A percentile compares a stretch with the other conserved stretches of the same genome.
Evolutionary conservation across 208 protist species (phyloP).

Genomic region (Leishmania mexicana): DNA sequence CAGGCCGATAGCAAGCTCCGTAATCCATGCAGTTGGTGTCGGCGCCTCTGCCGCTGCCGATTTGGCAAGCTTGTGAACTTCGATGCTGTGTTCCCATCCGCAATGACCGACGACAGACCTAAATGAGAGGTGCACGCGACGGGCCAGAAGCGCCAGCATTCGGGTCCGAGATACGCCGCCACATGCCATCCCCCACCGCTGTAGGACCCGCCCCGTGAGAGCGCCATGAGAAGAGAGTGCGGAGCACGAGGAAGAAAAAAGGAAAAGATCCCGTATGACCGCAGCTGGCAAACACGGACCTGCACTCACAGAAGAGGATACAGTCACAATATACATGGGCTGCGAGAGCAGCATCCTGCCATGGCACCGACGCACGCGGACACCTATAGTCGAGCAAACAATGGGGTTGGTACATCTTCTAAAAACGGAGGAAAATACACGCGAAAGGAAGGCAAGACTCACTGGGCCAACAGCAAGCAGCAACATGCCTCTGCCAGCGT

Average conservation of each 20-base stretch:
- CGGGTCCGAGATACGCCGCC: neutral
- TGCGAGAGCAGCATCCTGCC: neutral
- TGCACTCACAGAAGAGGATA: constrained; percentile 4
- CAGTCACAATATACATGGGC: constrained; percentile 5
- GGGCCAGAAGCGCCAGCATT: neutral
- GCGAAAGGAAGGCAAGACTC: neutral
- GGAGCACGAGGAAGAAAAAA: neutral
- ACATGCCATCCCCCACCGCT: neutral
- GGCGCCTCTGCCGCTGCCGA: neutral
- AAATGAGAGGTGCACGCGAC: constrained; percentile 1
- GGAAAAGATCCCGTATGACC: neutral
- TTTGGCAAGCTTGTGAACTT: neutral
- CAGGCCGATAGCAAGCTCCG: neutral
- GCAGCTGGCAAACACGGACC: neutral
- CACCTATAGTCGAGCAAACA: neutral
- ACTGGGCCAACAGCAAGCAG: neutral
- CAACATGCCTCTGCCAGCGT: neutral
- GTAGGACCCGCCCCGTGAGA: neutral
- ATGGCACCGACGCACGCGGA: constrained; percentile 3
- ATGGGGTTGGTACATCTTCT: neutral
- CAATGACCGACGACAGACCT: neutral
- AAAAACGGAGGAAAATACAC: constrained; percentile 4
- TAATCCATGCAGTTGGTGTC: neutral
- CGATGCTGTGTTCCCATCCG: neutral
- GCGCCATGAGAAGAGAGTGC: neutral